A percentile compares a stretch with the other conserved stretches of the same genome.
These are phyloP conservation scores for Haplosporangium gracile DNA, from an alignment of 192 early-diverging fungal genomes.

Conservation along the genomic window DNA sequence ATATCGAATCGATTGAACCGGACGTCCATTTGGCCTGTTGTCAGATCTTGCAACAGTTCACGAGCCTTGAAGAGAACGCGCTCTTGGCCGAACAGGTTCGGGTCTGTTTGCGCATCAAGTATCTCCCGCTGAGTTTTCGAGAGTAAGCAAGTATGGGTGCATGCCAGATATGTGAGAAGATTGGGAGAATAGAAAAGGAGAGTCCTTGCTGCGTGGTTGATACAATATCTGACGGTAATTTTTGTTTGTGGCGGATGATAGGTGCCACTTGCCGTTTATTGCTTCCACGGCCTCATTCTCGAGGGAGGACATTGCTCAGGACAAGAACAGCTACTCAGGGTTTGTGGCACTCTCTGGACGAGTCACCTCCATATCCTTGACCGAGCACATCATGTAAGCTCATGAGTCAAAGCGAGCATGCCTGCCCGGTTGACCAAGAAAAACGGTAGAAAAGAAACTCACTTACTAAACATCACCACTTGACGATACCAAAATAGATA, in stretches of 20 bases:
- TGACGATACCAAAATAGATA: constrained; percentile 24
- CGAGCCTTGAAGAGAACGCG: constrained; percentile 11
- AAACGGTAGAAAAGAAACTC: neutral
- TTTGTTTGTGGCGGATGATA: neutral
- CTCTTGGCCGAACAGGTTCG: constrained; percentile 49
- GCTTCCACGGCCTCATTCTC: neutral
- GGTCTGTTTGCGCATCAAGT: constrained; percentile 19
- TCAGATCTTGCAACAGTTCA: constrained; percentile 40
- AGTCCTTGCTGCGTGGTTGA: neutral
- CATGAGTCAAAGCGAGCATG: neutral
- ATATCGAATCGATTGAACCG: constrained; percentile 14
- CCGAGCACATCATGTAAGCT: constrained; percentile 39
- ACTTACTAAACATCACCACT: neutral
- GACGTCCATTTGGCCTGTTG: constrained; percentile 17
- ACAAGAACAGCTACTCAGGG: constrained; percentile 12
- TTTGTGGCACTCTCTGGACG: constrained; percentile 22
- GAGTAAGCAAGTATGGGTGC: neutral
- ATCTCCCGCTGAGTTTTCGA: constrained; percentile 14
- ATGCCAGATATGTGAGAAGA: neutral
- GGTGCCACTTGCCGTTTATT: constrained; percentile 22
- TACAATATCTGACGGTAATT: neutral
- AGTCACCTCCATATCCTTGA: constrained; percentile 15
- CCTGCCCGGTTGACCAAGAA: neutral
- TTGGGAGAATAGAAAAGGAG: neutral
- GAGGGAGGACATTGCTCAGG: constrained; percentile 11